phyloP scores from a whole-genome alignment of 2,329 filamentous ascomycete species.

The Fusarium tuaranense region DNA sequence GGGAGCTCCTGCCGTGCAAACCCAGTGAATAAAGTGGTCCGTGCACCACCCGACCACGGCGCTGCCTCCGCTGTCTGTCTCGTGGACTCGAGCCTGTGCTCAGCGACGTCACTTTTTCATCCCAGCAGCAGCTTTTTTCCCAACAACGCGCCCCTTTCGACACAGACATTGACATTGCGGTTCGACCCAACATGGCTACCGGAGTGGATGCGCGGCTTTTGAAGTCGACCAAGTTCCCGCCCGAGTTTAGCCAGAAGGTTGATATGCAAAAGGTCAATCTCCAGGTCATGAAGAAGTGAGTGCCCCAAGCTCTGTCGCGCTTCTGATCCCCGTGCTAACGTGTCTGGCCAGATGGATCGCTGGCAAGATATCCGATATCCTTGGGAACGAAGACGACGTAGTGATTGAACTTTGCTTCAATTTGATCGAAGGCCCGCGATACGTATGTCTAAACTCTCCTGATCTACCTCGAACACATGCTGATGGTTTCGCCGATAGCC shows the following conservation, averaged over 20 bases:
- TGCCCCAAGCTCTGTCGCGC: conserved; percentile 27
- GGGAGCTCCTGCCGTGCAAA: not conserved
- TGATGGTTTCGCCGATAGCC: conserved; percentile 67
- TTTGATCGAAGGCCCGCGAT: conserved; percentile 78
- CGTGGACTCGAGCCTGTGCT: conserved; percentile 12
- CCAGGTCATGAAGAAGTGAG: conserved; percentile 96
- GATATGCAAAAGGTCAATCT: conserved; percentile 98
- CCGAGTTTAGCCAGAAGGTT: conserved; percentile 94
- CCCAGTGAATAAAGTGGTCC: conserved; percentile 13
- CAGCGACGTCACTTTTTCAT: conserved; percentile 49
- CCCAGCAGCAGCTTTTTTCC: conserved; percentile 33
- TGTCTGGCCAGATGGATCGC: conserved; percentile 85
- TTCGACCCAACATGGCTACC: conserved; percentile 73
- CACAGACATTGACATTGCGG: conserved; percentile 30
- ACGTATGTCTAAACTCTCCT: conserved; percentile 66
- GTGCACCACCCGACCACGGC: conserved; percentile 18
- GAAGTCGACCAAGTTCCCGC: conserved; percentile 91
- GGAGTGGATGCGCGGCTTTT: conserved; percentile 91
- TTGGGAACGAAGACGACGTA: conserved; percentile 95
- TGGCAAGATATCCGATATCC: conserved; percentile 84
- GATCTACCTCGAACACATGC: conserved; percentile 35
- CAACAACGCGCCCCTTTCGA: conserved; percentile 34
- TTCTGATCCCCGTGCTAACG: conserved; percentile 26
- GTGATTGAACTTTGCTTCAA: conserved; percentile 87
- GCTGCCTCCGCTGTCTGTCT: not conserved